Percentiles rank a stretch among this genome's conserved stretches.
phyloP scores from a whole-genome alignment of 139 green algal genomes.

The Picochlorum sp. region DNA sequence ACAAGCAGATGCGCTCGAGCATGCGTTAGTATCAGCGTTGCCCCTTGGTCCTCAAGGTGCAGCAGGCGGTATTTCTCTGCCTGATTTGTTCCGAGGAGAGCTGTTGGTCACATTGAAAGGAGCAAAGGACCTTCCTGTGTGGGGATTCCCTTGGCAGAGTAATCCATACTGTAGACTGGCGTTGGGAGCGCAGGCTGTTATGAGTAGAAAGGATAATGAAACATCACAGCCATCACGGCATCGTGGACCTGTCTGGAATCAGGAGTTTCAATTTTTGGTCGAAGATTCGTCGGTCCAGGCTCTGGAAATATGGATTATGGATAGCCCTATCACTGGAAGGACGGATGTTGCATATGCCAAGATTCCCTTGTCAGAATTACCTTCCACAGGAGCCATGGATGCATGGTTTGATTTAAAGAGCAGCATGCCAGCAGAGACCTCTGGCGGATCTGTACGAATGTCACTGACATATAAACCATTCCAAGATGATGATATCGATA shows the following conservation, averaged over 20 bases:
- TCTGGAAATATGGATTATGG: constrained; percentile 72
- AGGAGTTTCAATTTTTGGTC: constrained; percentile 75
- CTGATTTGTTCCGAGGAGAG: constrained; percentile 69
- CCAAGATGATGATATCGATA: constrained; percentile 59
- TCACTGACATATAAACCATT: constrained; percentile 65
- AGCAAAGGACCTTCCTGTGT: constrained; percentile 76
- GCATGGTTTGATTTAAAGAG: constrained; percentile 62
- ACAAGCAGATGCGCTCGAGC: constrained; percentile 77
- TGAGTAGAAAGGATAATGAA: constrained; percentile 61
- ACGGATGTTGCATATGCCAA: constrained; percentile 57
- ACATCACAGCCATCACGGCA: constrained; percentile 61
- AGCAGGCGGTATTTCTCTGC: constrained; percentile 73
- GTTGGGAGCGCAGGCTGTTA: constrained; percentile 74
- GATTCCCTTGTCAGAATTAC: constrained; percentile 44
- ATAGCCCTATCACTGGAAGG: constrained; percentile 73
- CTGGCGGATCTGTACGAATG: constrained; percentile 58
- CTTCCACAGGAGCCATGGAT: constrained; percentile 24
- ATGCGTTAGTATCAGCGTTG: constrained; percentile 71
- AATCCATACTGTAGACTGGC: constrained; percentile 84
- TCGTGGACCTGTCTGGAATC: constrained; percentile 80
- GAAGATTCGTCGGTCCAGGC: constrained; percentile 57
- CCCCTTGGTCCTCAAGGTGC: constrained; percentile 72
- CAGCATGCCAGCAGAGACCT: constrained; percentile 12
- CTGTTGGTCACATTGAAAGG: constrained; percentile 71
- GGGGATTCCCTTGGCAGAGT: constrained; percentile 80